Conservation (phyloP, 768 basidiomycete species). For the Leccinum incarnatum region DNA sequence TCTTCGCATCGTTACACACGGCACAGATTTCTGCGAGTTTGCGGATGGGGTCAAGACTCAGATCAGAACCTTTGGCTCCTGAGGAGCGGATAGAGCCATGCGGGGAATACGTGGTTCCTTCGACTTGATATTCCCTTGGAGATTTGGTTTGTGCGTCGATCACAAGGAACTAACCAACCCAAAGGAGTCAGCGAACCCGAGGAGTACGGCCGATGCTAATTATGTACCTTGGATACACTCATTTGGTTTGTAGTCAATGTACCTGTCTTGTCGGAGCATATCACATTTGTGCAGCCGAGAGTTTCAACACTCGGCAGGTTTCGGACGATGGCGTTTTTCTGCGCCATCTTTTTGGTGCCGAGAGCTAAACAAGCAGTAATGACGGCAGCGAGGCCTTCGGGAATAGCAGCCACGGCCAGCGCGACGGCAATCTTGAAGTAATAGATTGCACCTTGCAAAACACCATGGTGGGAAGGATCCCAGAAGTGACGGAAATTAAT, state of each 20-base stretch:
- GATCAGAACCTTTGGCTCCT: conserved; percentile 62
- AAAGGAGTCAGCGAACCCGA: conserved; percentile 10
- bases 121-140: conserved; percentile 72
- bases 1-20: conserved; percentile 93
- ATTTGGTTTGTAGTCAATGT: conserved; percentile 97
- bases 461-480: conserved; percentile 91
- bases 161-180: conserved; percentile 63
- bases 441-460: conserved; percentile 91
- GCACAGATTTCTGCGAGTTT: conserved; percentile 88
- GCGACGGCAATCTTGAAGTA: conserved; percentile 99
- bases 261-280: conserved; percentile 98
- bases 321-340: conserved; percentile 96
- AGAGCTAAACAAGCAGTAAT: conserved; percentile 96
- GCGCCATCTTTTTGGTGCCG: conserved; percentile 99
- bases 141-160: conserved; percentile 52
- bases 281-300: conserved; percentile 95
- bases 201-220: conserved; percentile 14
- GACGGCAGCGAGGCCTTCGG: conserved; percentile 96
- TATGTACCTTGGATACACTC: conserved; percentile 79
- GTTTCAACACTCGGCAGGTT: conserved; percentile 97
- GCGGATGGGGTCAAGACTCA: conserved; percentile 67
- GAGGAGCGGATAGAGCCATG: conserved; percentile 66
- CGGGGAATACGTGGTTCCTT: conserved; percentile 92
- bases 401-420: conserved; percentile 97
- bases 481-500: conserved; percentile 96